phyloP scores from a whole-genome alignment of 2,329 filamentous ascomycete species.

The Davidsoniella neocaledoniae region DNA sequence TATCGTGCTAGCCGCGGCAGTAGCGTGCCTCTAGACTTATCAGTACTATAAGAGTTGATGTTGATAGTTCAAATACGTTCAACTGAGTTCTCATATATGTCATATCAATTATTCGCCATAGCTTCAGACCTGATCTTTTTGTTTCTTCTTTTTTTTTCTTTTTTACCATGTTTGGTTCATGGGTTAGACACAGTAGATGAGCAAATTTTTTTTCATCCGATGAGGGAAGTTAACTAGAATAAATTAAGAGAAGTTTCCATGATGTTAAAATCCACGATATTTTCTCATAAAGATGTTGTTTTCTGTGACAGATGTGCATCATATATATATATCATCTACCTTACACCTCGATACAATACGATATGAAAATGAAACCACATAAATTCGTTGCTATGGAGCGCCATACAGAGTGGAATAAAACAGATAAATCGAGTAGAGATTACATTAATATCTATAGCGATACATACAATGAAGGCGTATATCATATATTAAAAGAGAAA shows the following conservation, averaged over 20 bases:
- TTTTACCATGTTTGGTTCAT: neutral
- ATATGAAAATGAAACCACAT: no score
- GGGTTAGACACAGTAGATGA: no score
- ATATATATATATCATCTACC: no score
- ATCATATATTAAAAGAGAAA: neutral
- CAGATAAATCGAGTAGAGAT: neutral
- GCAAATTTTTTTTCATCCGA: no score
- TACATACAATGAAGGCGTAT: neutral
- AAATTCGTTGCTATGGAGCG: no score
- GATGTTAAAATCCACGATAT: no score
- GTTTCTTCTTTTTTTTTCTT: no score
- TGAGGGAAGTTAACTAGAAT: neutral
- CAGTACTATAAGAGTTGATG: constrained; percentile 25
- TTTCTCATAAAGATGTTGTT: no score
- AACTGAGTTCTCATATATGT: neutral
- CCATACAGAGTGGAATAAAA: no score
- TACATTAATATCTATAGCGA: neutral
- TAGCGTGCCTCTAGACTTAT: constrained; percentile 80
- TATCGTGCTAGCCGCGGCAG: constrained; percentile 87
- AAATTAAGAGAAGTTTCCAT: neutral
- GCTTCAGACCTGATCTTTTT: no score
- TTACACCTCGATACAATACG: no score
- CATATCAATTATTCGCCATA: no score
- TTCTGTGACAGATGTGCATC: neutral
- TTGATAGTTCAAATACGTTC: neutral